phyloP scores from a whole-genome alignment of 495 filamentous ascomycete genomes.

The Tetracladium marchalianum region DNA sequence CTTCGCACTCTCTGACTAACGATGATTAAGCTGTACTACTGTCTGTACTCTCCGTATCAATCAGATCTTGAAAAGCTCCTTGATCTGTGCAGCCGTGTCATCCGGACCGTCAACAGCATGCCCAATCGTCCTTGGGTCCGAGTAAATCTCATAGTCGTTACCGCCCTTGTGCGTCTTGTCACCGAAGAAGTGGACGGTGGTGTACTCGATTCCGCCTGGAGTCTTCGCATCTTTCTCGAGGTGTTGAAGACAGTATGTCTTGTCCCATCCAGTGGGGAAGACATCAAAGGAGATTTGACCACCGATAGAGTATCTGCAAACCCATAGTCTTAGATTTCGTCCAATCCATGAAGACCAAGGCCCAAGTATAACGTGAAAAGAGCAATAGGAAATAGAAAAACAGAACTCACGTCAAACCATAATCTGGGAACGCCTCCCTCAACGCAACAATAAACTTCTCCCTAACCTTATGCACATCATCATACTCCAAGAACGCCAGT shows the following conservation, averaged over 20 bases:
- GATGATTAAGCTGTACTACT: no score
- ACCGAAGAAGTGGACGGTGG: conserved; percentile 93
- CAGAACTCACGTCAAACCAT: conserved; percentile 73
- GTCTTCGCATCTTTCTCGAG: conserved; percentile 69
- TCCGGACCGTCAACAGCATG: conserved; percentile 73
- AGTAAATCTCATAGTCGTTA: conserved; percentile 92
- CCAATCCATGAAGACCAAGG: not conserved
- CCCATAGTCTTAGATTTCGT: conserved; percentile 1
- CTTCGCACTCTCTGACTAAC: not conserved
- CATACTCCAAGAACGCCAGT: conserved; percentile 67
- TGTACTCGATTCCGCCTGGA: conserved; percentile 61
- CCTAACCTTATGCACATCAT: conserved; percentile 65
- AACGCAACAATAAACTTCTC: conserved; percentile 61
- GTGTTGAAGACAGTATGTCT: conserved; percentile 92
- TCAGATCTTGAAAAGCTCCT: conserved; percentile 67
- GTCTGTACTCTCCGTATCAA: not conserved
- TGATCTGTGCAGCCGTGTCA: conserved; percentile 68
- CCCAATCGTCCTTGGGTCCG: conserved; percentile 68
- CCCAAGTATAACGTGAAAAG: not conserved
- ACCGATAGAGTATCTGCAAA: conserved; percentile 72
- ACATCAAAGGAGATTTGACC: conserved; percentile 98
- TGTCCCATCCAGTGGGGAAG: conserved; percentile 96
- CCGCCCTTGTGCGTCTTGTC: conserved; percentile 86
- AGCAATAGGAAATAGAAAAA: conserved; percentile 6
- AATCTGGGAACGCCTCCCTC: conserved; percentile 70